Base-by-base conservation (phyloP, 768 basidiomycete genomes). In the Collybia nuda region DNA sequence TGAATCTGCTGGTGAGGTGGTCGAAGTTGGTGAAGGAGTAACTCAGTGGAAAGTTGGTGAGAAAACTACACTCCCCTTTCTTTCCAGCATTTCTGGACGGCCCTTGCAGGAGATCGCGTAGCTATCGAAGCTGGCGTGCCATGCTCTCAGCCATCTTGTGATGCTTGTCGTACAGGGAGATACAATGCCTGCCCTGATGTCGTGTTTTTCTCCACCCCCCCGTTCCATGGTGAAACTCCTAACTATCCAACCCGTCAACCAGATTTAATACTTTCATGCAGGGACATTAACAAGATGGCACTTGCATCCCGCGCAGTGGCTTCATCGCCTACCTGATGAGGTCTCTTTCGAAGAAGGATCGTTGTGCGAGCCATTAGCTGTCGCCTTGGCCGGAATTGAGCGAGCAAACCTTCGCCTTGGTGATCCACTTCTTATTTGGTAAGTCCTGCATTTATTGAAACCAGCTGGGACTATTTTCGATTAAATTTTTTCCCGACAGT, bases 141-240 rank as follows among this genome's bases (percentile, higher is more conserved):
- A 8, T 86, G 84, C 59, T 84, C 80, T 24, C 77, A 79, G 52
- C 75, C 82, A 18, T 66, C 78, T 28, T 86, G 85, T 57, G 77
- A 81, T 48, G 74, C 76, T 18, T 86, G 85, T 60, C 76, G 82
- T 40, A 77, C 74, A n/a, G 84, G 83, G 29, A 70, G 78, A 48
- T 86, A 86, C 62, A 86, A 86, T 47, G 83, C 77, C 29, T 86
- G 85, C 51, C 74, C 74, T 7, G 67, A 73, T 51, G 74, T 77
- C 5, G 84, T 85, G 28, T 86, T 86, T 67, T 84, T 86, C 62
- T 86, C 85, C 9, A 86, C 85, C 1, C 85, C 85, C 18, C 85
- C 85, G 4, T 85, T 73, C 67, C 84, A 85, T 52, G 84, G 84
- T 81, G 7, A 17, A 11, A 6, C 14, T 40, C 38, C 0, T 14